phyloP scores from a whole-genome alignment of 2,329 filamentous ascomycete genomes.

The Pseudogymnoascus sp. region DNA sequence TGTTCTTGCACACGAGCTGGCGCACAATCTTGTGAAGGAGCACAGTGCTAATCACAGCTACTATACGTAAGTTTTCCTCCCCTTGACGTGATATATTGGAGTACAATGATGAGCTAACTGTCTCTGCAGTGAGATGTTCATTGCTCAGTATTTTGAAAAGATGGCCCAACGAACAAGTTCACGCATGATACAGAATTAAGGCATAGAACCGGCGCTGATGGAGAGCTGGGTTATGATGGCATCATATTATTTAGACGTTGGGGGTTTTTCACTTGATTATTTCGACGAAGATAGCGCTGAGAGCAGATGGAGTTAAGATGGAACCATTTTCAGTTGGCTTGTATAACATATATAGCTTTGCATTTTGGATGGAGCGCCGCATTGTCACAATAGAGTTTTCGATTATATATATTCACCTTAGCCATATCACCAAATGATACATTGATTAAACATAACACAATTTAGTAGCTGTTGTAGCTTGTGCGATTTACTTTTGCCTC shows the following conservation, averaged over 20 bases:
- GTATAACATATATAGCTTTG: background rate
- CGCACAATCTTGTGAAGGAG: slow-evolving; percentile 78
- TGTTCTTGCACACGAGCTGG: slow-evolving; percentile 89
- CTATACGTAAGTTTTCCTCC: slow-evolving; percentile 54
- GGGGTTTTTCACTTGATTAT: background rate
- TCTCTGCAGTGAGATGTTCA: slow-evolving; percentile 58
- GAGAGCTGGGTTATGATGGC: background rate
- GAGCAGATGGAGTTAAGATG: background rate
- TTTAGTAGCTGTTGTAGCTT: background rate
- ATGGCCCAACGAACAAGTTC: slow-evolving; percentile 43
- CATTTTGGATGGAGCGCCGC: background rate
- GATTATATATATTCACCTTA: background rate
- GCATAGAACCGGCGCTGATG: background rate
- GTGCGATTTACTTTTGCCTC: background rate
- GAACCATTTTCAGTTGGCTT: background rate
- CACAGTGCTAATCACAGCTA: slow-evolving; percentile 77
- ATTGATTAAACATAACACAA: background rate
- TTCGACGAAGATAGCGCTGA: background rate
- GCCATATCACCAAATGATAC: background rate
- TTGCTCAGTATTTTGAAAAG: slow-evolving; percentile 67
- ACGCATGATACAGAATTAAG: background rate
- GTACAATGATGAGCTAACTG: slow-evolving; percentile 17
- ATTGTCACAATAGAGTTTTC: background rate
- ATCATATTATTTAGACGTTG: background rate
- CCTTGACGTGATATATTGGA: background rate